phyloP scores from a whole-genome alignment of 768 basidiomycete genomes.

The Chlorophyllum brunneum region DNA sequence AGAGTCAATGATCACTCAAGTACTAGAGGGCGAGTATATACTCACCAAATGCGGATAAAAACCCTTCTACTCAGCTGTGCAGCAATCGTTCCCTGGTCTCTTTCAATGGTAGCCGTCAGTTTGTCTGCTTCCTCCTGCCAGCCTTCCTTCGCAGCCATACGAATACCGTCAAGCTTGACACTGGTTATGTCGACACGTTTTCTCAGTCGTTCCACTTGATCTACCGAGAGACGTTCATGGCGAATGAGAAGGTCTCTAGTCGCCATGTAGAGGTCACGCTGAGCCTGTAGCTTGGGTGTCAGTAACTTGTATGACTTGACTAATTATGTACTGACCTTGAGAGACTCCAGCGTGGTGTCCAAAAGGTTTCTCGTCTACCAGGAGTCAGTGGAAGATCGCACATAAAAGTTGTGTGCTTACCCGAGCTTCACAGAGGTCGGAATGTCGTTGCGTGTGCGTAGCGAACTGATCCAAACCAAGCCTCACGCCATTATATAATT shows the following conservation, averaged over 20 bases:
- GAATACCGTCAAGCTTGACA: conserved; percentile 72
- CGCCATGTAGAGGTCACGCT: conserved; percentile 85
- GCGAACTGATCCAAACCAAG: conserved; percentile 67
- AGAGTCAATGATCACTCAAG: conserved; percentile 6
- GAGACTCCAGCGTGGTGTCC: conserved; percentile 66
- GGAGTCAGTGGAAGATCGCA: neutral
- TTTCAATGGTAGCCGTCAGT: conserved; percentile 67
- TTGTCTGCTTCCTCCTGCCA: conserved; percentile 88
- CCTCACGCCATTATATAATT: conserved; percentile 73
- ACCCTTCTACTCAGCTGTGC: conserved; percentile 73
- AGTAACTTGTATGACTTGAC: neutral
- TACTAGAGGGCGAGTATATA: conserved; percentile 10
- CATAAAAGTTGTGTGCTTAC: conserved; percentile 35
- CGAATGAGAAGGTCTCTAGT: conserved; percentile 84
- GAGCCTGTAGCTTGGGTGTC: conserved; percentile 11
- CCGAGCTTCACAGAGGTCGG: conserved; percentile 70
- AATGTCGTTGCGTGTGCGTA: conserved; percentile 62
- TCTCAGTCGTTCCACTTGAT: conserved; percentile 83
- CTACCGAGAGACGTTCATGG: conserved; percentile 84
- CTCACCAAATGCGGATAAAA: conserved; percentile 84
- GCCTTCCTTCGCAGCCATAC: conserved; percentile 67
- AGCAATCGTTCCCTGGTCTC: conserved; percentile 79
- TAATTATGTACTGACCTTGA: conserved; percentile 52
- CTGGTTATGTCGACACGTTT: conserved; percentile 79
- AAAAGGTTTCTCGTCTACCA: conserved; percentile 59